Percentiles rank a stretch among this genome's conserved stretches.
Conservation (phyloP, 1,284 basidiomycete species). For the Bjerkandera adusta region DNA sequence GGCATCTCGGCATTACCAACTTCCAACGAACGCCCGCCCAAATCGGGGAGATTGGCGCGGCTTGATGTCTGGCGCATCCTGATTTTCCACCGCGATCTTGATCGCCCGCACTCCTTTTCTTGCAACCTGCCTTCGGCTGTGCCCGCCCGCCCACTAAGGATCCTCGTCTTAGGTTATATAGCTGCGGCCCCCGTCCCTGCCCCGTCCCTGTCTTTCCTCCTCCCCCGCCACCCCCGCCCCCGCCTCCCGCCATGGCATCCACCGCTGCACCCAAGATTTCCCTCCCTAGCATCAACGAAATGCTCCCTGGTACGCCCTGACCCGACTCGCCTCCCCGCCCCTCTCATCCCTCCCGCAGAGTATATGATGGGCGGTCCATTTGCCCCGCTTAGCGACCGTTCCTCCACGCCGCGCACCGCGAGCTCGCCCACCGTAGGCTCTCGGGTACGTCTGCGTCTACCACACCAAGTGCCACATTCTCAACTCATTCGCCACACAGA, state of each 20-base stretch:
- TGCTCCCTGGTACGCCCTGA: constrained; percentile 18
- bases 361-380: constrained; percentile 14
- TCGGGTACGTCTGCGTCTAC: too few relatives aligned
- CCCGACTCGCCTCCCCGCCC: neutral
- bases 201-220: neutral
- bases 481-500: too few relatives aligned
- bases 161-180: too few relatives aligned
- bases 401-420: too few relatives aligned
- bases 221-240: neutral
- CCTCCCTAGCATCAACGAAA: constrained; percentile 21
- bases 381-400: too few relatives aligned
- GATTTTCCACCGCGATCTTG: neutral
- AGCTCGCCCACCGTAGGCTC: too few relatives aligned
- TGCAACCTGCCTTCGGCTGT: constrained; percentile 5
- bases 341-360: constrained; percentile 6
- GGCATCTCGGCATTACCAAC: too few relatives aligned
- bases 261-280: constrained; percentile 4
- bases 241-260: constrained; percentile 5
- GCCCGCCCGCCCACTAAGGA: neutral
- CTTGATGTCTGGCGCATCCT: neutral
- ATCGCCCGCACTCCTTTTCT: neutral
- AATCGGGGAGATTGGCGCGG: constrained; percentile 6
- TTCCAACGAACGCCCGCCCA: constrained; percentile 1
- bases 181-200: neutral
- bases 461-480: too few relatives aligned